Conservation (phyloP, 352 stramenopile species). For the Phytophthora multivora region DNA sequence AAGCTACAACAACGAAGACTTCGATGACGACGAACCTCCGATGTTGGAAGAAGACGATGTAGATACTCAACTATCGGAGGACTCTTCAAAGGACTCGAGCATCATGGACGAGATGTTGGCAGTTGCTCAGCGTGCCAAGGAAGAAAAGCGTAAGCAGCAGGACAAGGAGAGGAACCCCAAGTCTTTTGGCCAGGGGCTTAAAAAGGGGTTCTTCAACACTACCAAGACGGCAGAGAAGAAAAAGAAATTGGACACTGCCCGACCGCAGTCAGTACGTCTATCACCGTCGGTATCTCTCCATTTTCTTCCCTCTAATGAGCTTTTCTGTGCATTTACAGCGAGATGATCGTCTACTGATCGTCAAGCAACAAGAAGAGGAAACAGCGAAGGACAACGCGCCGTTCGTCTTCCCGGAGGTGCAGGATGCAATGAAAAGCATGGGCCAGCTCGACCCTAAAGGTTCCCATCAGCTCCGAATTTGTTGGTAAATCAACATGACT, state of each 20-base stretch:
- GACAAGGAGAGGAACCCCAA: constrained; percentile 51
- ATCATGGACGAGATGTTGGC: constrained; percentile 84
- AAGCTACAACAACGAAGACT: constrained; percentile 7
- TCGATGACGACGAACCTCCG: constrained; percentile 56
- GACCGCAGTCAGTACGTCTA: constrained; percentile 14
- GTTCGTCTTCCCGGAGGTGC: constrained; percentile 81
- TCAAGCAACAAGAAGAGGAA: constrained; percentile 32
- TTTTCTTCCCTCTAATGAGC: constrained; percentile 1
- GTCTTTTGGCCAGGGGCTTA: constrained; percentile 66
- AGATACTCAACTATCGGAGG: constrained; percentile 42
- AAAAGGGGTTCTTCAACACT: constrained; percentile 74
- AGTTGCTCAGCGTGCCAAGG: constrained; percentile 55
- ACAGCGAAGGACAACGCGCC: constrained; percentile 9
- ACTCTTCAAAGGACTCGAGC: constrained; percentile 14
- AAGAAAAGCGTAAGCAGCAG: constrained; percentile 48
- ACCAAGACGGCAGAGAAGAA: constrained; percentile 17
- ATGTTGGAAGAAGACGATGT: constrained; percentile 34
- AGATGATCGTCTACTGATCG: constrained; percentile 46
- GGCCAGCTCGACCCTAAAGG: constrained; percentile 68
- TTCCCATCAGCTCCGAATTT: constrained; percentile 14
- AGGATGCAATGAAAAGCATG: constrained; percentile 64
- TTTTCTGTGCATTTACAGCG: constrained; percentile 25
- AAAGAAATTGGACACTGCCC: constrained; percentile 13
- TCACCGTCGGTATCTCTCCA: background rate
- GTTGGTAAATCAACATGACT: background rate